Evolutionary conservation across 1,284 basidiomycete species (phyloP).

Genomic region (Peniophora sp.): DNA sequence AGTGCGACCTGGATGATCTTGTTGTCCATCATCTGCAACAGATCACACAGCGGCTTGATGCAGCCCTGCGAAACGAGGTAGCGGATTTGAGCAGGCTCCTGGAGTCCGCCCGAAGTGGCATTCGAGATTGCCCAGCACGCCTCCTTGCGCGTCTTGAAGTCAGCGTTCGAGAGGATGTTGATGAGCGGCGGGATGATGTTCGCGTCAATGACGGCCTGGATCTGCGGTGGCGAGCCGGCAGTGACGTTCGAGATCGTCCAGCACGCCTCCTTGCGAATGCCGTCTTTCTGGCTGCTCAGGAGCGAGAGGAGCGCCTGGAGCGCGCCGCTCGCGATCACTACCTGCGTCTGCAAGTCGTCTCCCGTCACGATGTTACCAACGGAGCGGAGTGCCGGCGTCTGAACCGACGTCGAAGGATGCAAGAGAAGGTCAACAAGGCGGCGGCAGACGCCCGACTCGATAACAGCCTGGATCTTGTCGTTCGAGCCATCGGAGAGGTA

Average conservation of each 20-base stretch:
- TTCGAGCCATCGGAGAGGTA: constrained; percentile 99
- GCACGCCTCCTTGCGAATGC: constrained; percentile 94
- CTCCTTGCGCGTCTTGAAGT: constrained; percentile 99
- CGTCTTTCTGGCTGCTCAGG: constrained; percentile 93
- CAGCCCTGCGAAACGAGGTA: constrained; percentile 97
- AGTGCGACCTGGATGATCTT: constrained; percentile 99
- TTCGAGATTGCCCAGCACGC: constrained; percentile 99
- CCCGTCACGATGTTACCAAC: constrained; percentile 99
- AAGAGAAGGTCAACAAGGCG: constrained; percentile 96
- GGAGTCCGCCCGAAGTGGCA: constrained; percentile 95
- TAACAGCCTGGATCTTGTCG: constrained; percentile 99
- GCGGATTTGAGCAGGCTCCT: constrained; percentile 95
- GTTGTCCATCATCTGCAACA: constrained; percentile 98
- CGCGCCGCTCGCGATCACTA: constrained; percentile 94
- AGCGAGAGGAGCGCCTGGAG: constrained; percentile 89
- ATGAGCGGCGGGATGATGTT: constrained; percentile 97
- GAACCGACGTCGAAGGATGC: constrained; percentile 97
- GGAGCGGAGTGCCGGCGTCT: constrained; percentile 95
- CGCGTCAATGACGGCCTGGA: constrained; percentile 83
- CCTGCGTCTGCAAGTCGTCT: constrained; percentile 97
- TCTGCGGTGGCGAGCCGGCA: constrained; percentile 93
- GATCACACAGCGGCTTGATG: constrained; percentile 97
- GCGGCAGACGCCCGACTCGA: constrained; percentile 96
- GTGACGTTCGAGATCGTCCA: constrained; percentile 99
- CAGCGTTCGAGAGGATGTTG: constrained; percentile 95